A percentile compares a stretch with the other conserved stretches of the same genome.
phyloP scores from a whole-genome alignment of 2,329 filamentous ascomycete genomes.

The Zymoseptoria brevis region DNA sequence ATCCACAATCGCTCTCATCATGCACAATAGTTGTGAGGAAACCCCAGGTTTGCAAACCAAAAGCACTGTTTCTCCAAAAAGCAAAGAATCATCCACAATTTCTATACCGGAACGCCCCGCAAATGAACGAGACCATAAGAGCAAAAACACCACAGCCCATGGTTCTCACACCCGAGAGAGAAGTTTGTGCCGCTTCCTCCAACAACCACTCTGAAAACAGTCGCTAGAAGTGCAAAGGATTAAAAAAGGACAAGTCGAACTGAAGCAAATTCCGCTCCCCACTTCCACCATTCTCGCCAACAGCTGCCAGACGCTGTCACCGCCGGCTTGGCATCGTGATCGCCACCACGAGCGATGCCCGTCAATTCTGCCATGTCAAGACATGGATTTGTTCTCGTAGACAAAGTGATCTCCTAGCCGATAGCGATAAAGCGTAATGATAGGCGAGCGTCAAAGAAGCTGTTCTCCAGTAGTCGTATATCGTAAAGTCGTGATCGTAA shows the following conservation, averaged over 20 bases:
- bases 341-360: not conserved
- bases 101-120: not conserved
- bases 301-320: not conserved
- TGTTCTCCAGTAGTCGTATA: slow-evolving; percentile 3
- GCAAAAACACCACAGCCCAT: not conserved
- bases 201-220: not conserved
- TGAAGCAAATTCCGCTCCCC: not conserved
- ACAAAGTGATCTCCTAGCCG: not conserved
- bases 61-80: not conserved
- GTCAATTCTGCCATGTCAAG: not conserved
- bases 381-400: not conserved
- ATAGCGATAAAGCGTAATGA: not conserved
- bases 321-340: not conserved
- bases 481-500: slow-evolving; percentile 10
- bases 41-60: not conserved
- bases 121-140: not conserved
- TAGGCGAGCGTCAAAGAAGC: not conserved
- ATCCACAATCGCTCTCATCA: not conserved
- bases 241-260: slow-evolving; percentile 8
- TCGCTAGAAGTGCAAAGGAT: slow-evolving; percentile 19
- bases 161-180: not conserved
- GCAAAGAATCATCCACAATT: not conserved
- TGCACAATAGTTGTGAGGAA: not conserved
- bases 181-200: not conserved
- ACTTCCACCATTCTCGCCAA: not conserved